Percentiles rank a stretch among this genome's conserved stretches.
Conservation (phyloP, 2,329 filamentous ascomycete genomes). For the Ophiostoma sp. region DNA sequence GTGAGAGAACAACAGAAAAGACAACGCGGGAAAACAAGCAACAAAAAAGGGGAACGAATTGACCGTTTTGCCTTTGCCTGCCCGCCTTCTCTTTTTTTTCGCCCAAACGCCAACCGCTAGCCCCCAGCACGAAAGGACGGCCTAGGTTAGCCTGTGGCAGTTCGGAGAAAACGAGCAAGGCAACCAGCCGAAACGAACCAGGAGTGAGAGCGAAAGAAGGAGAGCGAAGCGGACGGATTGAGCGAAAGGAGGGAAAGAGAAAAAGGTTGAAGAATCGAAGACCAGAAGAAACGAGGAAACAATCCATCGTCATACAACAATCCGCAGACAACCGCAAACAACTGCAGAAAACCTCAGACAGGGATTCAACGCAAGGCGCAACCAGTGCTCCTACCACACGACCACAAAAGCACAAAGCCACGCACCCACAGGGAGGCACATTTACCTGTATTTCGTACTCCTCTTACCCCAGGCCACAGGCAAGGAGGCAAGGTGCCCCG, state of each 20-base stretch:
- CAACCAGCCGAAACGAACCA: constrained; percentile 5
- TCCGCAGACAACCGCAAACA: not conserved
- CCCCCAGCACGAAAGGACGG: not conserved
- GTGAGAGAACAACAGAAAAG: not conserved
- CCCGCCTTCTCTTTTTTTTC: constrained; percentile 1
- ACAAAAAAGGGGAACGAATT: not conserved
- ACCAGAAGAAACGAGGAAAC: not conserved
- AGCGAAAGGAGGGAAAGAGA: not conserved
- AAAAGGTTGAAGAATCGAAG: not conserved
- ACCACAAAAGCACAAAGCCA: not conserved
- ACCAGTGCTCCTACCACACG: not conserved
- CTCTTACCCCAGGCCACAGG: not conserved
- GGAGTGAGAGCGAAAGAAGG: not conserved
- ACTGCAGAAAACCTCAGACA: not conserved
- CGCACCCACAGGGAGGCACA: constrained; percentile 14
- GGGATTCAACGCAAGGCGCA: not conserved
- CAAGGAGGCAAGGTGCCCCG: not conserved
- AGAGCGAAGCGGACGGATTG: not conserved
- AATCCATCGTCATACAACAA: not conserved
- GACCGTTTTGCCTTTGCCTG: not conserved
- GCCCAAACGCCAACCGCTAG: constrained; percentile 1
- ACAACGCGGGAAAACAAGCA: not conserved
- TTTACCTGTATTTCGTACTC: not conserved
- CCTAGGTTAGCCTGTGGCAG: constrained; percentile 13
- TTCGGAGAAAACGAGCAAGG: constrained; percentile 16